Conservation (phyloP, 2,329 filamentous ascomycete genomes). For the Triangularia verruculosa region DNA sequence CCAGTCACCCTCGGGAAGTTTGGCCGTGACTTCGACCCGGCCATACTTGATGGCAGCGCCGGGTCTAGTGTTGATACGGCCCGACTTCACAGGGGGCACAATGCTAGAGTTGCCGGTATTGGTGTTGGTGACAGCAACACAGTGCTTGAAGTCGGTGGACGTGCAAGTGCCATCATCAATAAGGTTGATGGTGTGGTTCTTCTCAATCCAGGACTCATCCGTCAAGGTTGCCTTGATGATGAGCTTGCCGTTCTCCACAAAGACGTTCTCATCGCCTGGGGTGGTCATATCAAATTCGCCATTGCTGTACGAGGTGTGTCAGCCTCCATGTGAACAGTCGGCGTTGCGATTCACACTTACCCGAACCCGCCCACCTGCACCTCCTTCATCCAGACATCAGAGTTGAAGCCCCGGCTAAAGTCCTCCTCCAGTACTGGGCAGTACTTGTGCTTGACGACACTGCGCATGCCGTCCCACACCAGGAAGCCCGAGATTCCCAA, state of each 20-base stretch:
- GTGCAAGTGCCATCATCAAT: slow-evolving; percentile 65
- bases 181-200: slow-evolving; percentile 67
- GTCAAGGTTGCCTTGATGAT: slow-evolving; percentile 77
- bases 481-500: slow-evolving; percentile 66
- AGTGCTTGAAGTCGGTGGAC: slow-evolving; percentile 56
- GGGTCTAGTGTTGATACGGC: slow-evolving; percentile 71
- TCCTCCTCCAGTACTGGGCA: slow-evolving; percentile 65
- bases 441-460: slow-evolving; percentile 72
- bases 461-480: slow-evolving; percentile 70
- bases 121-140: slow-evolving; percentile 69
- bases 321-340: background rate
- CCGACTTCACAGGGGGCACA: slow-evolving; percentile 74
- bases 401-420: slow-evolving; percentile 58
- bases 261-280: slow-evolving; percentile 68
- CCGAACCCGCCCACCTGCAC: slow-evolving; percentile 73
- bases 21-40: slow-evolving; percentile 74
- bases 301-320: slow-evolving; percentile 51
- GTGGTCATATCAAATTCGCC: slow-evolving; percentile 81
- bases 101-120: slow-evolving; percentile 68
- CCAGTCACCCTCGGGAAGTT: slow-evolving; percentile 77
- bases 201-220: slow-evolving; percentile 61
- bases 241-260: slow-evolving; percentile 64
- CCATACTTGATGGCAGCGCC: slow-evolving; percentile 74
- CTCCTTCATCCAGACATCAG: slow-evolving; percentile 68
- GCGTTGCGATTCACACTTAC: slow-evolving; percentile 46